Base-by-base conservation (phyloP, 805 yeast species). In the Wilhelminamyces savonicus region DNA sequence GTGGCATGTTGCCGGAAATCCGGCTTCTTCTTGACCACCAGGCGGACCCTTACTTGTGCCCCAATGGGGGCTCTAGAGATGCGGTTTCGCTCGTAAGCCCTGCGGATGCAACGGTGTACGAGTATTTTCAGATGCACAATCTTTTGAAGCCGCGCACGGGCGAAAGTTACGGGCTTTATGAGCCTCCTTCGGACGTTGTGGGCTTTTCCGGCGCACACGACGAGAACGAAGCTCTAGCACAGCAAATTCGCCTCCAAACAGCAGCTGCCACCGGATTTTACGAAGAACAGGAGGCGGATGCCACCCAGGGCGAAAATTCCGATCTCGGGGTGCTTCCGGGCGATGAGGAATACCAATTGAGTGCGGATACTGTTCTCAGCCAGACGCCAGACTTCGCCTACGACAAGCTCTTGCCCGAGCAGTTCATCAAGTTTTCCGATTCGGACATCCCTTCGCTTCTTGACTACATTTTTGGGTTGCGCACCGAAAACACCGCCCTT, bases 381-480 rank as follows among this genome's bases (percentile, higher is more conserved):
- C 55, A 51, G 28, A 29, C 46, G 10, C 48, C 56, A 5, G 66
- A 59, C 5, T 82, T 78, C 44, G 76, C 79, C 37, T 82, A 76
- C 49, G 70, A 65, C 23, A 68, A 59, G 35, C 50, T 79, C 10
- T 30, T 70, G 4, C 71, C 74, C 11, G 76, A 74, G 24, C 83
- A 81, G 50, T 81, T 55, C 44, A 62, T 82, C 27, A 71, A 71
- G 39, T 78, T 78, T 43, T 62, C 72, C 12, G 87, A 81, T 45
- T 61, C 64, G 22, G 75, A 69, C 41, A 66, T 74, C n/a, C 66
- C 76, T 2, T 46, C 53, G 7, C 52, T 72, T 13, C 57, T 74
- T 26, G 71, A 74, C 36, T 72, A 62, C 37, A 56, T 71, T 13
- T 70, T 72, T 34, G 43, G 47, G 11, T 46, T 74, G 24, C 66